These are phyloP conservation scores for Friedmanniomyces simplex DNA, from an alignment of 495 filamentous ascomycete species.

Conservation along the genomic window DNA sequence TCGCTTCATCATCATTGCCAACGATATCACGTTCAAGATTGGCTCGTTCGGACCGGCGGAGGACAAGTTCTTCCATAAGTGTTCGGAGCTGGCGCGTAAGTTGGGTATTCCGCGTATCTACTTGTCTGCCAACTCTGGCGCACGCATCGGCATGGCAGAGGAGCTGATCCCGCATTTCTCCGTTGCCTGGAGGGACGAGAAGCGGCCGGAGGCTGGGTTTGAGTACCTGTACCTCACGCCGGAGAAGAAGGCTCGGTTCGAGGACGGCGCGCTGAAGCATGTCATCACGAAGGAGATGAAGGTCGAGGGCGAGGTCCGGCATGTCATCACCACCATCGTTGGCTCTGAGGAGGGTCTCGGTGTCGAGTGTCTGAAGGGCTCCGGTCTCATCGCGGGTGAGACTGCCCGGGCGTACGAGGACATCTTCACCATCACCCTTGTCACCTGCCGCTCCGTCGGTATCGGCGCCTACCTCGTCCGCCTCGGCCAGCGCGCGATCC, in stretches of 20 bases:
- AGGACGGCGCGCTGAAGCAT: slow-evolving; percentile 64
- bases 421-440: slow-evolving; percentile 96
- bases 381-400: slow-evolving; percentile 94
- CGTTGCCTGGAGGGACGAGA: slow-evolving; percentile 86
- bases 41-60: slow-evolving; percentile 93
- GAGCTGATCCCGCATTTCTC: slow-evolving; percentile 95
- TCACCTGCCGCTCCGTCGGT: slow-evolving; percentile 85
- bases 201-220: slow-evolving; percentile 82
- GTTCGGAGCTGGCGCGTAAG: slow-evolving; percentile 86
- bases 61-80: slow-evolving; percentile 98
- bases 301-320: slow-evolving; percentile 79
- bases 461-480: slow-evolving; percentile 98
- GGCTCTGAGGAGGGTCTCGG: slow-evolving; percentile 93
- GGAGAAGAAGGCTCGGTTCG: slow-evolving; percentile 77
- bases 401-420: slow-evolving; percentile 96
- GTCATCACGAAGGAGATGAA: slow-evolving; percentile 81
- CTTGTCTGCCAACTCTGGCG: slow-evolving; percentile 98
- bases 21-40: slow-evolving; percentile 98
- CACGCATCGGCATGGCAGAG: slow-evolving; percentile 91
- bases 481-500: slow-evolving; percentile 93
- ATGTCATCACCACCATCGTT: slow-evolving; percentile 91
- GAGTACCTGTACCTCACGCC: slow-evolving; percentile 95
- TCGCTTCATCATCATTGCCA: slow-evolving; percentile 91
- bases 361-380: slow-evolving; percentile 94
- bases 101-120: slow-evolving; percentile 94